Evolutionary conservation across 129 eudicot genomes (phyloP).

Genomic region (Lactuca saligna): DNA sequence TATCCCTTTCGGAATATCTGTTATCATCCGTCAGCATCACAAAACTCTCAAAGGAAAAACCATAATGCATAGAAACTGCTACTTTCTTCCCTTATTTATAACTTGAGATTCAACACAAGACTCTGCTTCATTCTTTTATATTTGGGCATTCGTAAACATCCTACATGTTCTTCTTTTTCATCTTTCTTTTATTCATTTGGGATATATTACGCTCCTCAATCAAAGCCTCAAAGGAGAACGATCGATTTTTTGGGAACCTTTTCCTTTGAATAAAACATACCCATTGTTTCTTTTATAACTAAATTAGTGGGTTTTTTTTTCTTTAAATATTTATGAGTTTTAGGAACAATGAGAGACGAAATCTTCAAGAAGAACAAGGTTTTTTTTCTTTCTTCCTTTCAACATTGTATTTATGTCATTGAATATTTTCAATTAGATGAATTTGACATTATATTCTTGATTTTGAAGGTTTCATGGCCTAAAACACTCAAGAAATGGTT

Average conservation of each 20-base stretch:
- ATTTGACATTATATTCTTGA: no score
- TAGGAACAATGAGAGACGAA: no score
- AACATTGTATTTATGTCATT: no score
- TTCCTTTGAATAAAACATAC: slow-evolving; percentile 15
- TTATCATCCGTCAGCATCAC: no score
- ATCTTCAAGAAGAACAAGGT: no score
- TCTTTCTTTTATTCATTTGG: slow-evolving; percentile 7
- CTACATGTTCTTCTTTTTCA: slow-evolving; percentile 29
- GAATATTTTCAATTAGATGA: no score
- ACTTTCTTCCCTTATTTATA: slow-evolving; percentile 39
- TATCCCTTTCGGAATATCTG: no score
- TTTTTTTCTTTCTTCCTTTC: no score
- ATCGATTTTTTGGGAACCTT: slow-evolving; percentile 24
- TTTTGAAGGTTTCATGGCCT: no score
- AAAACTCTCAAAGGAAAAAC: slow-evolving; percentile 4
- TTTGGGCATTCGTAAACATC: slow-evolving; percentile 19
- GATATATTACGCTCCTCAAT: slow-evolving; percentile 1
- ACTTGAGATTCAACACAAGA: slow-evolving; percentile 31
- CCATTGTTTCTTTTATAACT: background rate
- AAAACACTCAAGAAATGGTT: no score
- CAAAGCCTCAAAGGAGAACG: slow-evolving; percentile 23
- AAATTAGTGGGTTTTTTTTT: no score
- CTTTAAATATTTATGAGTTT: no score
- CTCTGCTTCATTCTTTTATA: slow-evolving; percentile 5
- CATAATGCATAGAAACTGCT: slow-evolving; percentile 44